Evolutionary conservation across 768 basidiomycete species (phyloP), one percentile per base, ranked within the genome.

Genomic region (Hypsizygus marmoreus): DNA sequence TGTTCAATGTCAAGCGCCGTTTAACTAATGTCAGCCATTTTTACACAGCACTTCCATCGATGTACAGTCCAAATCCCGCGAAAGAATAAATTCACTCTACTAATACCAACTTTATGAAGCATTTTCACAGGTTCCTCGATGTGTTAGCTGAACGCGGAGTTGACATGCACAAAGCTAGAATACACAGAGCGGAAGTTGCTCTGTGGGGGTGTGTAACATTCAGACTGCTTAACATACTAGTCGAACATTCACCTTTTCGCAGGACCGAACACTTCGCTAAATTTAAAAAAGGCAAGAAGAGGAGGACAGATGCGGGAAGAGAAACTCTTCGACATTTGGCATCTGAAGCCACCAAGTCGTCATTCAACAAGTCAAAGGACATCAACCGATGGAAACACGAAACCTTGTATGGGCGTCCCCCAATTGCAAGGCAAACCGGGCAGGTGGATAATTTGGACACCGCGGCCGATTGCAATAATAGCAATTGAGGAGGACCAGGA

Each of bases 121-220:
- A 84, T 62, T 85, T 81, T 54, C 72, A 74, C 43, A 63, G 70
- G 30, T 86, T 85, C 58, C 64, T 84, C 32, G 68, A 72, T 2
- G 70, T 73, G 6, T 61, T 86, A 24, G 64, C 73, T 7, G 69
- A 78, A 29, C 71, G 72, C 8, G 80, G 81, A 0, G 76, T 81
- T 1, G 81, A 86, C 55, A 74, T 84, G 65, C 68, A 65, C 47
- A 80, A 82, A 56, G 77, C 82, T 4, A 71, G 78, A 45, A 72
- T 83, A 12, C 80, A 73, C 51, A 84, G 84, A 61, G 82, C 79
- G 12, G 82, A 84, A 55, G 62, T 73, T 5, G 72, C 75, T 9
- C 64, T 82, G 23, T 81, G 79, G 79, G 75, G 77, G 77, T 79
- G 51, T 44, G 72, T 46, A n/a, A 14, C 36, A 17, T 11, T 23